Evolutionary conservation across 2,329 filamentous ascomycete genomes (phyloP).

Genomic region (Calonectria leucothoes): DNA sequence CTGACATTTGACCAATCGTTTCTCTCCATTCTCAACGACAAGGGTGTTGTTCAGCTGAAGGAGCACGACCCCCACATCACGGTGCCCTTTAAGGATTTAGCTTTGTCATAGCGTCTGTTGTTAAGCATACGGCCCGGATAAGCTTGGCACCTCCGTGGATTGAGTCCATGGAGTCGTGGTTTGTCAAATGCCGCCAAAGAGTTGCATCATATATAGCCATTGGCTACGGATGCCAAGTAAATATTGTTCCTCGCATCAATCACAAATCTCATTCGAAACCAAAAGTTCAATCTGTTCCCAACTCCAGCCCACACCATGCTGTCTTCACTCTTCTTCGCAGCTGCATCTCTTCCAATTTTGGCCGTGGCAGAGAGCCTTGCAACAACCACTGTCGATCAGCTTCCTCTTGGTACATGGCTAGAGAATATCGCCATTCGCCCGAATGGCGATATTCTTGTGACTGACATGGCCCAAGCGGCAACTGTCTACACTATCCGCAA

Average conservation of each 20-base stretch:
- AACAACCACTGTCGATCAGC: background rate
- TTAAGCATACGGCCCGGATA: background rate
- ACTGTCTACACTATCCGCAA: background rate
- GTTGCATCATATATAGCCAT: too few species aligned
- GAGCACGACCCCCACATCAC: background rate
- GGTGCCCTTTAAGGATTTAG: background rate
- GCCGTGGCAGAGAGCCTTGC: background rate
- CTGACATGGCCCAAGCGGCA: background rate
- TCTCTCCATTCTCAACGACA: background rate
- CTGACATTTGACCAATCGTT: too few species aligned
- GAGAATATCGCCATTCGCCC: background rate
- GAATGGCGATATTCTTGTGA: background rate
- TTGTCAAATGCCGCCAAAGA: too few species aligned
- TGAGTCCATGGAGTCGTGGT: background rate
- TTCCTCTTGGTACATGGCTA: background rate
- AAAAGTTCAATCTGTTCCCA: background rate
- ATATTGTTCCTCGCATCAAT: too few species aligned
- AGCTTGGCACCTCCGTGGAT: background rate
- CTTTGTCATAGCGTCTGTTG: background rate
- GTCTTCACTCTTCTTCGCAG: background rate
- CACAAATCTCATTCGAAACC: too few species aligned
- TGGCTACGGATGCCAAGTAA: too few species aligned
- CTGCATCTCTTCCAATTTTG: background rate
- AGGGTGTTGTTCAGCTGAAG: background rate
- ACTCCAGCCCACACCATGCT: background rate